A percentile compares a stretch with the other conserved stretches of the same genome.
These are phyloP conservation scores for Solanum arcanum DNA, from an alignment of 257 asterid species.

Conservation along the genomic window DNA sequence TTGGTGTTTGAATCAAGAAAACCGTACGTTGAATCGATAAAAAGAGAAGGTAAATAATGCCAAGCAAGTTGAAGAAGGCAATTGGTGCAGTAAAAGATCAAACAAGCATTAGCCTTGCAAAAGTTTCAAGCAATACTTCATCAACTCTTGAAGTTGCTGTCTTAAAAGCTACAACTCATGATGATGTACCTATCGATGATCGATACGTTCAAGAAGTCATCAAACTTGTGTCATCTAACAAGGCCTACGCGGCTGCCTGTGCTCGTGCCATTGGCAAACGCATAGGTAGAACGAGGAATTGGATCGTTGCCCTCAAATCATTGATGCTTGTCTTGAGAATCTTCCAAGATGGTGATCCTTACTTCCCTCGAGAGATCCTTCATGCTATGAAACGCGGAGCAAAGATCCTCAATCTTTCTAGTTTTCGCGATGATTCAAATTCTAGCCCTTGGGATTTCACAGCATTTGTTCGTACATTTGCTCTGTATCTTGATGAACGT, in stretches of 20 bases:
- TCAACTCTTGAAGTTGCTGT: slow-evolving; percentile 61
- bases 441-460: slow-evolving; percentile 88
- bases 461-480: slow-evolving; percentile 64
- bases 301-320: slow-evolving; percentile 75
- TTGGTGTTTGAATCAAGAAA: neutral
- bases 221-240: slow-evolving; percentile 54
- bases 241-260: slow-evolving; percentile 54
- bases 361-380: slow-evolving; percentile 84
- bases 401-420: slow-evolving; percentile 59
- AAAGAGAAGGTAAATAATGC: slow-evolving; percentile 21
- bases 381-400: slow-evolving; percentile 84
- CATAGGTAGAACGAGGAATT: slow-evolving; percentile 75
- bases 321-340: slow-evolving; percentile 64
- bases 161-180: slow-evolving; percentile 77
- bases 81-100: slow-evolving; percentile 83
- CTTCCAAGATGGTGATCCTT: slow-evolving; percentile 86
- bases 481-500: slow-evolving; percentile 73
- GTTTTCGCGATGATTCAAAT: slow-evolving; percentile 71
- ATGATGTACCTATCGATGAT: slow-evolving; percentile 60
- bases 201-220: slow-evolving; percentile 45
- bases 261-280: slow-evolving; percentile 79
- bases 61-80: slow-evolving; percentile 85
- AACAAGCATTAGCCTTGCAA: slow-evolving; percentile 84
- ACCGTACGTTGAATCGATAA: neutral
- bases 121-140: slow-evolving; percentile 47